phyloP scores from a whole-genome alignment of 164 flowering plant genomes.

The Akebia trifoliata region DNA sequence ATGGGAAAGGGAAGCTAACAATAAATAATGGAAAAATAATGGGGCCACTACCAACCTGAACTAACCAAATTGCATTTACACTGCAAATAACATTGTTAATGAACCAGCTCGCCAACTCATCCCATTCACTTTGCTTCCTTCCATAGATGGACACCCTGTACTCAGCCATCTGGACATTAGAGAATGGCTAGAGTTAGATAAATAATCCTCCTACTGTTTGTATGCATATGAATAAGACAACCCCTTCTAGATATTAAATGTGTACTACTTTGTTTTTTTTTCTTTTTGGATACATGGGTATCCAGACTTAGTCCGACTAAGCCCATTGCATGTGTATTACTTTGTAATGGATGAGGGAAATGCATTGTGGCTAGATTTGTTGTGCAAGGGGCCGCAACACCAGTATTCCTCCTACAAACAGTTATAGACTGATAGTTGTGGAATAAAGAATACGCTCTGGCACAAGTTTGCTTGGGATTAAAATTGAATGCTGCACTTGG shows the following conservation, averaged over 20 bases:
- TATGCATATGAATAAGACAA: not conserved
- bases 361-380: too few relatives aligned
- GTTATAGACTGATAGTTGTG: too few relatives aligned
- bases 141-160: constrained; percentile 96
- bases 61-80: constrained; percentile 18
- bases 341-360: too few relatives aligned
- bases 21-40: not conserved
- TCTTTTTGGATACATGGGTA: too few relatives aligned
- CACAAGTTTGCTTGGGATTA: constrained; percentile 3
- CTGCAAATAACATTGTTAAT: constrained; percentile 51
- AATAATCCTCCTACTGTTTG: not conserved
- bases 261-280: too few relatives aligned
- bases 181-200: constrained; percentile 3
- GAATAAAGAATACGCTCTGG: not conserved
- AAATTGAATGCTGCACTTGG: not conserved
- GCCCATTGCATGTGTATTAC: too few relatives aligned
- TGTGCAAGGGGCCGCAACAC: too few relatives aligned
- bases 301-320: too few relatives aligned
- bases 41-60: constrained; percentile 26
- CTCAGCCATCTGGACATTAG: constrained; percentile 82
- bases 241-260: too few relatives aligned
- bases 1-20: not conserved
- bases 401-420: too few relatives aligned
- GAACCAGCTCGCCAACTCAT: constrained; percentile 95
- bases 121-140: constrained; percentile 98